These are phyloP conservation scores for Alliaria petiolata DNA, from an alignment of 345 rosid genomes.

Conservation along the genomic window DNA sequence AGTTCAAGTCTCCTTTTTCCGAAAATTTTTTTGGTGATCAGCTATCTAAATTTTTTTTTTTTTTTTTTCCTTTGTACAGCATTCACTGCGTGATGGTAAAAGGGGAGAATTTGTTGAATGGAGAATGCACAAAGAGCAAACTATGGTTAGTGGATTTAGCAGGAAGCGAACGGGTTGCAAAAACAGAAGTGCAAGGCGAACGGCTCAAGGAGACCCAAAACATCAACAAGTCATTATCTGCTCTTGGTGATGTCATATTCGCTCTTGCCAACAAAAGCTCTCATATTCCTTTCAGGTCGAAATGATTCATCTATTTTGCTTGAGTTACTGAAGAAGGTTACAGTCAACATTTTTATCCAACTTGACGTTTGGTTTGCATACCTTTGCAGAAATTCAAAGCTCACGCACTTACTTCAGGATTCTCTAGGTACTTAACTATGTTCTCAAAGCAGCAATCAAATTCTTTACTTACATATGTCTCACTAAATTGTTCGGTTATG, in stretches of 20 bases:
- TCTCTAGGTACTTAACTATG: constrained; percentile 59
- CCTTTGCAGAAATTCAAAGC: constrained; percentile 89
- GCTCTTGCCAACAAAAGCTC: constrained; percentile 92
- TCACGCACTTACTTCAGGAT: constrained; percentile 94
- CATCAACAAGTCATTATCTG: constrained; percentile 91
- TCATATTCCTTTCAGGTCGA: constrained; percentile 85
- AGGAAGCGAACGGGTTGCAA: constrained; percentile 93
- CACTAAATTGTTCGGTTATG: neutral
- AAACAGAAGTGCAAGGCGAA: constrained; percentile 93
- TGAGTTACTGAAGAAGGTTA: neutral
- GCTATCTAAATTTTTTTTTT: neutral
- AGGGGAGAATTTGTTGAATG: constrained; percentile 81
- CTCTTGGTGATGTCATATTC: constrained; percentile 96
- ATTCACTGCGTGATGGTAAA: constrained; percentile 86
- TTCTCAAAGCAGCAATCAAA: neutral
- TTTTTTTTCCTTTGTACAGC: constrained; percentile 38
- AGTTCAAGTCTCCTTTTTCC: neutral
- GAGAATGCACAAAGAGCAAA: constrained; percentile 89
- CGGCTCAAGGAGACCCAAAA: constrained; percentile 92
- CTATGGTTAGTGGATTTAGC: constrained; percentile 97
- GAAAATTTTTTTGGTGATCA: neutral
- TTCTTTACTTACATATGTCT: neutral
- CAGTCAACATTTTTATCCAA: neutral
- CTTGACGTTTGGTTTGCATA: constrained; percentile 1
- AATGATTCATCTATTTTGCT: neutral